A percentile compares a stretch with the other conserved stretches of the same genome.
These are phyloP conservation scores for Ceratocystis cacaofunesta DNA, from an alignment of 2,329 filamentous ascomycete genomes.

Conservation along the genomic window DNA sequence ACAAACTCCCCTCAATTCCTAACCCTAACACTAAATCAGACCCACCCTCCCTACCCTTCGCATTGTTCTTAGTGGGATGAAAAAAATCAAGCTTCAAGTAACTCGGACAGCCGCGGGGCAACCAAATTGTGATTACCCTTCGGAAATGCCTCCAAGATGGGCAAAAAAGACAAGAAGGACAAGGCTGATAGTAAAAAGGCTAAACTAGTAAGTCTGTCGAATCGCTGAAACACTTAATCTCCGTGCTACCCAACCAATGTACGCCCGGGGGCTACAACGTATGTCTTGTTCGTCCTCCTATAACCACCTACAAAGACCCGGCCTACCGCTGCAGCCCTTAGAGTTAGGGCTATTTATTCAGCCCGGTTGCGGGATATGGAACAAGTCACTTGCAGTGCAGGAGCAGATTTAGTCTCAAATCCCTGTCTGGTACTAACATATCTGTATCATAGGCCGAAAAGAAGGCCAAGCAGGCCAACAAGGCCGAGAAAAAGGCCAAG, in stretches of 20 bases:
- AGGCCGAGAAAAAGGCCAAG: constrained; percentile 75
- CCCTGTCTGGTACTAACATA: not conserved
- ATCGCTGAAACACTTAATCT: not conserved
- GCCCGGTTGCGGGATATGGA: not conserved
- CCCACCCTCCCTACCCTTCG: no score
- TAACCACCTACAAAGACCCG: not conserved
- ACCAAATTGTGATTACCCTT: not conserved
- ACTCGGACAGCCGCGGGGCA: no score
- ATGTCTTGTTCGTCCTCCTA: no score
- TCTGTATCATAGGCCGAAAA: constrained; percentile 37
- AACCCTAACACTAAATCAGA: no score
- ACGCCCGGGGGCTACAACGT: not conserved
- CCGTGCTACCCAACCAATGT: not conserved
- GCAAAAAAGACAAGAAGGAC: constrained; percentile 35
- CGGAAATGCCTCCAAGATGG: constrained; percentile 24
- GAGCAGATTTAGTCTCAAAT: not conserved
- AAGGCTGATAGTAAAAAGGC: constrained; percentile 35
- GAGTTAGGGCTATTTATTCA: not conserved
- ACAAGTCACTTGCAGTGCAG: not conserved
- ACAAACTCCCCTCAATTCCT: no score
- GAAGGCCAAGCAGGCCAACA: constrained; percentile 70
- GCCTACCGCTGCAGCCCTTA: not conserved
- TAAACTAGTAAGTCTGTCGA: constrained; percentile 28
- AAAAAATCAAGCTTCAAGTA: no score
- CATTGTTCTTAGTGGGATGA: no score